Base-by-base conservation (phyloP, 1,139 yeast species). In the Zygosaccharomyces sapae region DNA sequence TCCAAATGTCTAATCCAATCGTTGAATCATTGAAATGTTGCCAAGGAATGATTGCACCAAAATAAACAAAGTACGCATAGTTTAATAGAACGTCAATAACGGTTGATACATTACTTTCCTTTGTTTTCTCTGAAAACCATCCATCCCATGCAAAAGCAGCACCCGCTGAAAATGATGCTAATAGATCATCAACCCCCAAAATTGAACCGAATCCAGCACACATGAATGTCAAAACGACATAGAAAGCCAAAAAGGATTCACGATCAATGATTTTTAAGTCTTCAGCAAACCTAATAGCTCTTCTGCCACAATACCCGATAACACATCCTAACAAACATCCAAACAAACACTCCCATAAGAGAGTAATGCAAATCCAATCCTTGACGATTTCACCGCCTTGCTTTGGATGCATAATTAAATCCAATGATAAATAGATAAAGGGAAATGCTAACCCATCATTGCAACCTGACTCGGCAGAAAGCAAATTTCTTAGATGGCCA, bases 381-480 rank as follows among this genome's bases (percentile, higher is more conserved):
- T 83, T 83, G 27, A 89, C 80, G 54, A 90, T 86, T 53, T 79
- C 81, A 1, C 79, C 75, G n/a, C 57, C 65, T 44, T 86, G 65
- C 2, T 89, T 89, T 5, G 76, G 73, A 62, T 87, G 81, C 18
- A 81, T 66, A 45, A 89, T 80, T 41, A 89, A 65, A 60, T 83
- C 77, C 47, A 89, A 66, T 0, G 96, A 82, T 44, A 90, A 70
- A 59, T 75, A 89, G 37, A 89, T 87, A 63, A 92, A 92, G 0
- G 98, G 98, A 65, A 89, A 90, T 0, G 98, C 97, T 94, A 92
- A 86, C 46, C 98, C 98, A 63, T 92, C 98, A 67, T 92, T 92
- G 68, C 97, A 90, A 8, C 96, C 97, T 0, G 97, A 88, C 65
- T 92, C 98, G 0, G 97, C 97, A 27, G 94, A 80, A 39, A 92